Base-by-base conservation (phyloP, 2,329 filamentous ascomycete species). In the Colletotrichum karsti region DNA sequence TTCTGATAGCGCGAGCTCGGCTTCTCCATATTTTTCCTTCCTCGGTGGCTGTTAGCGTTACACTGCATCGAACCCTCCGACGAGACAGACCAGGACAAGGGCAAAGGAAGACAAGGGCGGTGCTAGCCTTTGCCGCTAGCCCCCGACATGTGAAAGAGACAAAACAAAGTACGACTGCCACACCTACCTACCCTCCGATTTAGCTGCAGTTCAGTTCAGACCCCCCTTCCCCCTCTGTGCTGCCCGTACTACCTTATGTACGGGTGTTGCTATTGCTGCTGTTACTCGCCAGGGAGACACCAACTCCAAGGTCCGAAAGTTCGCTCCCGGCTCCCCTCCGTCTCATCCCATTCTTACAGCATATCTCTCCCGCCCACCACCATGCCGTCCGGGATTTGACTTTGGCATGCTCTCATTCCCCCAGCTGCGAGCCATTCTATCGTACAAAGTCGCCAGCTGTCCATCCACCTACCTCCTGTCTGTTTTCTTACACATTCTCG, bases 281-380 rank as follows among this genome's bases (percentile, higher is more conserved):
- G 28, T 7, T 28, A 30, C 35, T 22, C 35, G 26, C 28, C 57
- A 54, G 63, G 30, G 39, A 62, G 48, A 58, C 65, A 58, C 65
- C 53, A 65, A 35, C 30, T 53, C 58, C 60, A 64, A 65, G 46
- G 65, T 65, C 65, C 39, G 60, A 54, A 68, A 54, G 65, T 54
- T 68, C 61, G 65, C 65, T 68, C 65, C 65, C 65, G 60, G 65
- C 60, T 67, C 59, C 51, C 51, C 65, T 68, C 61, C 65, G 65
- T 68, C 65, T 68, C 65, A 68, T 68, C 65, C 65, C 62, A 68
- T 65, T 65, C 46, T 54, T 22, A 60, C 53, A 65, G 60, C 65
- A 68, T 68, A 63, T 33, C 46, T 68, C 60, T 64, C 54, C 65
- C 65, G 65, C 58, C 44, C 44, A 41, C 64, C 44, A 51, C 57